A percentile compares a stretch with the other conserved stretches of the same genome.
phyloP scores from a whole-genome alignment of 1,139 yeast genomes.

The Saccharomyces pastorianus region DNA sequence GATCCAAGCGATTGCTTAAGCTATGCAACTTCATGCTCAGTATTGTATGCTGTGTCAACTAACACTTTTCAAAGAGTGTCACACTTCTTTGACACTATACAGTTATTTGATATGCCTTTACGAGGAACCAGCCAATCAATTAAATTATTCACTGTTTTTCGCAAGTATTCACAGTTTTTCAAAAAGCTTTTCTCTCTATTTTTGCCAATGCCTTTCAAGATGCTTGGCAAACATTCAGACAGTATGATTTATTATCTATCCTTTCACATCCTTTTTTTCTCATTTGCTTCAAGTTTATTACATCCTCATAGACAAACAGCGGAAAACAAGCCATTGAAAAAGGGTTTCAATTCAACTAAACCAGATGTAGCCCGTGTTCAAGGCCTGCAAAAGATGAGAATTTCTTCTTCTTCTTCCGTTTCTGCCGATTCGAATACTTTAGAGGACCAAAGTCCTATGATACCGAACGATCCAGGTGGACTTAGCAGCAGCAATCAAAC shows the following conservation, averaged over 20 bases:
- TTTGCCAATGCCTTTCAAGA: not conserved
- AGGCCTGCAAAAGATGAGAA: not conserved
- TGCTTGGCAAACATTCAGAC: not conserved
- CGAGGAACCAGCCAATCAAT: not conserved
- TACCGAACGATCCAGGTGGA: not conserved
- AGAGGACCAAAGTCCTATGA: not conserved
- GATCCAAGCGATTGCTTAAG: slow-evolving; percentile 25
- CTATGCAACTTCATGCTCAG: slow-evolving; percentile 25
- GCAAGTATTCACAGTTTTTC: not conserved
- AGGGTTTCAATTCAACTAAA: not conserved
- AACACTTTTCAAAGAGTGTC: slow-evolving; percentile 8
- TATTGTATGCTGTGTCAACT: slow-evolving; percentile 21
- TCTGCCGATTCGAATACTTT: not conserved
- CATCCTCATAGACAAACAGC: not conserved
- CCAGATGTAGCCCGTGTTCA: not conserved
- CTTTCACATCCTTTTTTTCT: not conserved
- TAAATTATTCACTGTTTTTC: not conserved
- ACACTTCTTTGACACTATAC: not conserved
- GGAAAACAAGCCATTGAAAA: not conserved
- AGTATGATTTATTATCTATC: not conserved
- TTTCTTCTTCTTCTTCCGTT: not conserved
- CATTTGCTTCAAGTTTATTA: not conserved
- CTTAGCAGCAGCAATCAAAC: not conserved
- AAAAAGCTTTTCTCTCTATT: not conserved
- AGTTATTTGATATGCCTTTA: not conserved